Conservation (phyloP, 1,284 basidiomycete genomes). For the Boletus sp. region DNA sequence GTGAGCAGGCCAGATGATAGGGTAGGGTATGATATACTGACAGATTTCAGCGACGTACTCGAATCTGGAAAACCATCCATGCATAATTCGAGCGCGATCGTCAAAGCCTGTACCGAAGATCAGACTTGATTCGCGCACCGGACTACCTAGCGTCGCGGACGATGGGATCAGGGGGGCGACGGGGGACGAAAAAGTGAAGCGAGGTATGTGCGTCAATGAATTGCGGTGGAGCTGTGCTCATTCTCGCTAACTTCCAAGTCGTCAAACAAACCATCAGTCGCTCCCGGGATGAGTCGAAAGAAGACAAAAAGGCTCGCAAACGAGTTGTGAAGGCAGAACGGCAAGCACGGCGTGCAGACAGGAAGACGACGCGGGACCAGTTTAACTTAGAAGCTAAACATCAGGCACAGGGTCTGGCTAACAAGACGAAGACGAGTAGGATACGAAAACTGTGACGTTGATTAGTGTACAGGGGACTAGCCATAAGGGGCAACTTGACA, state of each 20-base stretch:
- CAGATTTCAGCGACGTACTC: conserved; percentile 82
- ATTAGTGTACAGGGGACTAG: conserved; percentile 5
- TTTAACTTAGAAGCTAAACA: conserved; percentile 73
- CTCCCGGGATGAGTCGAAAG: conserved; percentile 74
- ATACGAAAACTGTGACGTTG: conserved; percentile 20
- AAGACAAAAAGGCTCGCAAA: conserved; percentile 88
- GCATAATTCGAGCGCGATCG: conserved; percentile 69
- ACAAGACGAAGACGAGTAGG: conserved; percentile 23
- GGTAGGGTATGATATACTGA: conserved; percentile 9
- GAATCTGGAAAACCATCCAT: conserved; percentile 92
- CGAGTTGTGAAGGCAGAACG: conserved; percentile 81
- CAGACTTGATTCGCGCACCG: conserved; percentile 67
- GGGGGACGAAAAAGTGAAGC: conserved; percentile 34
- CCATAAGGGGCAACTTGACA: conserved; percentile 13
- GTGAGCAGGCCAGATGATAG: conserved; percentile 48
- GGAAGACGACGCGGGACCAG: conserved; percentile 74
- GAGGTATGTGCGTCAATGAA: conserved; percentile 16
- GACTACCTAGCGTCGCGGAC: conserved; percentile 58
- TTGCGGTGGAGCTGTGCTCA: conserved; percentile 1
- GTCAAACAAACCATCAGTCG: conserved; percentile 56
- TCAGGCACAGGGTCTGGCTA: conserved; percentile 56
- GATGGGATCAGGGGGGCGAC: conserved; percentile 15
- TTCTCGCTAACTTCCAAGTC: conserved; percentile 25
- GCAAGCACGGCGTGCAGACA: conserved; percentile 71
- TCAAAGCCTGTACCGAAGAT: conserved; percentile 60